These are phyloP conservation scores for Aspergillus fijiensis DNA, from an alignment of 2,329 filamentous ascomycete species.

Conservation along the genomic window DNA sequence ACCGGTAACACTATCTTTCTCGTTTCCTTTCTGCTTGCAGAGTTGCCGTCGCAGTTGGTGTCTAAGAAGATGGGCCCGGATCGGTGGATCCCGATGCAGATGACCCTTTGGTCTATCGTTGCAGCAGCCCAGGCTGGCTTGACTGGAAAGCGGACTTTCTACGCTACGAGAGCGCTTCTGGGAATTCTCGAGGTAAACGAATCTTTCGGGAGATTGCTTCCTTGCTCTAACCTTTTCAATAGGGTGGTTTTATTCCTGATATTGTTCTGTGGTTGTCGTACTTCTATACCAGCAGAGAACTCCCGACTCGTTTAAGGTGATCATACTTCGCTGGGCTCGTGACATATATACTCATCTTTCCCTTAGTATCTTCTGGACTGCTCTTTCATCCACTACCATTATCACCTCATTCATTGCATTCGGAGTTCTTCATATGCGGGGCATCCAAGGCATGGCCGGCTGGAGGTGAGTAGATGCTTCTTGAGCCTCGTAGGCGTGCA, in stretches of 20 bases:
- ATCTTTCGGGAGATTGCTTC: too few species aligned
- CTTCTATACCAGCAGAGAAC: slow-evolving; percentile 67
- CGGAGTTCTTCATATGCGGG: slow-evolving; percentile 38
- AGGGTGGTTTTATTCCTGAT: slow-evolving; percentile 62
- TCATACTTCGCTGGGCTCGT: neutral
- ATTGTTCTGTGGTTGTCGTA: slow-evolving; percentile 63
- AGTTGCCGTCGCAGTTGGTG: slow-evolving; percentile 59
- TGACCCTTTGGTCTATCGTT: slow-evolving; percentile 53
- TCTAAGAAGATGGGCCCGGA: slow-evolving; percentile 56
- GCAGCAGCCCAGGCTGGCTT: slow-evolving; percentile 48
- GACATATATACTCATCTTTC: neutral
- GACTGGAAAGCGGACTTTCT: slow-evolving; percentile 41
- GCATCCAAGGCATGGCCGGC: slow-evolving; percentile 30
- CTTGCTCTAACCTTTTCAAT: neutral
- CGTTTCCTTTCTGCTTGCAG: slow-evolving; percentile 53
- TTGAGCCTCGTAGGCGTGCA: slow-evolving; percentile 18
- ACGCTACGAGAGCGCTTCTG: slow-evolving; percentile 43
- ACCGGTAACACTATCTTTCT: slow-evolving; percentile 58
- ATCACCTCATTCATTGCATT: slow-evolving; percentile 38
- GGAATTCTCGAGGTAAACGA: slow-evolving; percentile 38
- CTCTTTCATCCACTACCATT: slow-evolving; percentile 46
- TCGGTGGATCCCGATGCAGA: slow-evolving; percentile 57
- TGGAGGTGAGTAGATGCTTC: slow-evolving; percentile 49
- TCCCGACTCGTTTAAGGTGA: slow-evolving; percentile 57
- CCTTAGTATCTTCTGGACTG: slow-evolving; percentile 64